A percentile compares a stretch with the other conserved stretches of the same genome.
Evolutionary conservation across 768 basidiomycete genomes (phyloP).

Genomic region (Mycena pura): DNA sequence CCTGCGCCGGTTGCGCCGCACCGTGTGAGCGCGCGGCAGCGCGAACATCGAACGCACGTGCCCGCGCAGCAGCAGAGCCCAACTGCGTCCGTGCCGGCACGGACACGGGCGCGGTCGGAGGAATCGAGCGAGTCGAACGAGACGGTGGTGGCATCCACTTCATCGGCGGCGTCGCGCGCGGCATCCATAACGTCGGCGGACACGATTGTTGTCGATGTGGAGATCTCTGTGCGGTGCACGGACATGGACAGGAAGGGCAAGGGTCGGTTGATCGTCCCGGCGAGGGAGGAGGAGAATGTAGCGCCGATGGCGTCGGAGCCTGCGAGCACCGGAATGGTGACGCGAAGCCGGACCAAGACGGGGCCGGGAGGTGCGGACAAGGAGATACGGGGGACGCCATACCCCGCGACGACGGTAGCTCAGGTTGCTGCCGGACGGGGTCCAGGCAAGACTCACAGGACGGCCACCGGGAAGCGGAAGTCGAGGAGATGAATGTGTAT

Average conservation of each 20-base stretch:
- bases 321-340: slow-evolving; percentile 10
- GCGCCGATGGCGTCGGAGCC: slow-evolving; percentile 7
- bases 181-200: slow-evolving; percentile 46
- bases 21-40: slow-evolving; percentile 18
- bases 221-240: no score
- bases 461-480: slow-evolving; percentile 34
- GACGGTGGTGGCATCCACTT: slow-evolving; percentile 17
- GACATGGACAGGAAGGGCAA: slow-evolving; percentile 29
- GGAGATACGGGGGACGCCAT: not conserved
- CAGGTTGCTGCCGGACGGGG: slow-evolving; percentile 19
- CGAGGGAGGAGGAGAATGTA: slow-evolving; percentile 14
- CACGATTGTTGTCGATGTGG: slow-evolving; percentile 40
- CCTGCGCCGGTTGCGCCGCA: not conserved
- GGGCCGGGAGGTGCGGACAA: not conserved
- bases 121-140: slow-evolving; percentile 20
- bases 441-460: not conserved
- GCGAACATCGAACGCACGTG: not conserved
- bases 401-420: slow-evolving; percentile 6
- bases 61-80: not conserved
- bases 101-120: slow-evolving; percentile 4
- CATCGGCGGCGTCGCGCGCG: slow-evolving; percentile 35
- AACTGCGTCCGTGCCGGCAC: not conserved
- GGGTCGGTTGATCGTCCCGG: slow-evolving; percentile 19
- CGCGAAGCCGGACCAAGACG: slow-evolving; percentile 18
- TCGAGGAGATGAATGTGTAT: slow-evolving; percentile 19